A percentile compares a stretch with the other conserved stretches of the same genome.
Evolutionary conservation across 345 rosid genomes (phyloP).

Genomic region (Eucalyptus cloeziana): DNA sequence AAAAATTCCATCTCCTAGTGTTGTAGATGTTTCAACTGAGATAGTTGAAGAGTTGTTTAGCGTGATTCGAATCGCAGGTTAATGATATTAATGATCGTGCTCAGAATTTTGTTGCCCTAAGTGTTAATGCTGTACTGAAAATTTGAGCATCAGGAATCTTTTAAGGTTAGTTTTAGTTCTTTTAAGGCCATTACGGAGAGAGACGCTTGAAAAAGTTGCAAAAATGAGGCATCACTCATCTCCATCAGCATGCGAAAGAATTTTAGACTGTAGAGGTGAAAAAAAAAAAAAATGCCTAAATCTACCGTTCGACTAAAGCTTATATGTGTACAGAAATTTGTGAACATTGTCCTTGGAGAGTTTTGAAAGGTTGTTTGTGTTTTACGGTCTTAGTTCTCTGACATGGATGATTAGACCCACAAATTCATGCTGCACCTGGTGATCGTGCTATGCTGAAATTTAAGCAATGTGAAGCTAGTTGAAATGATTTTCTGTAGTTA

Average conservation of each 20-base stretch:
- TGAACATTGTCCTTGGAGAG: accelerated
- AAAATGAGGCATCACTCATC: background rate
- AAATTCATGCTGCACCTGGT: background rate
- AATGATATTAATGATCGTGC: background rate
- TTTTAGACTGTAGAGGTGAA: background rate
- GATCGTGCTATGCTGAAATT: background rate
- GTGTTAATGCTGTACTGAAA: background rate
- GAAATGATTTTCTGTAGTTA: background rate
- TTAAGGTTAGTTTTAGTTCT: background rate
- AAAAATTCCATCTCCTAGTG: background rate
- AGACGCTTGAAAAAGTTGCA: background rate
- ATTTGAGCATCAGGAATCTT: background rate
- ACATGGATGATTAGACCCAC: background rate
- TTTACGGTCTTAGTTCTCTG: background rate
- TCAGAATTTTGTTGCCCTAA: background rate
- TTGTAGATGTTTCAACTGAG: background rate
- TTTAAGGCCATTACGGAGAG: background rate
- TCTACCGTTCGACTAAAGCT: accelerated
- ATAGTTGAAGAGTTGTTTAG: background rate
- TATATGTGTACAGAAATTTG: background rate
- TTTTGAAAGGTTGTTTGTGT: background rate
- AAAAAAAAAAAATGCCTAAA: accelerated
- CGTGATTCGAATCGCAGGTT: accelerated
- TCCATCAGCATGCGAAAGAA: background rate
- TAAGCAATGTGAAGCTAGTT: background rate